A percentile compares a stretch with the other conserved stretches of the same genome.
Conservation (phyloP, 495 filamentous ascomycete genomes). For the Parathielavia hyrcaniae region DNA sequence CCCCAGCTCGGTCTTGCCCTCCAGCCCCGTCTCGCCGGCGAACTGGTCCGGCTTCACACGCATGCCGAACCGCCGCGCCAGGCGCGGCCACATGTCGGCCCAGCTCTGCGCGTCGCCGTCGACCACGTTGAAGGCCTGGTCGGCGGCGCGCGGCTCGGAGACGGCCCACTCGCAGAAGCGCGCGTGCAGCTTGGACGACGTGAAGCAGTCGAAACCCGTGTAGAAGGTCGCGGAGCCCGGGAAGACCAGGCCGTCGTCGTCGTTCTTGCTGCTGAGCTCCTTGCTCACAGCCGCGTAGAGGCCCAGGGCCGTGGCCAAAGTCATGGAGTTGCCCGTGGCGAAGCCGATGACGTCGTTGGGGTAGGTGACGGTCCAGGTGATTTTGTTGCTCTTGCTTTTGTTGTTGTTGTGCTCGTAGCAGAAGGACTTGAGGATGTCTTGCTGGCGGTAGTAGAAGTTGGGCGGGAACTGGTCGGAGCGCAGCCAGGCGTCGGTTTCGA, state of each 20-base stretch:
- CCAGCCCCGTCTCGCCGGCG: conserved; percentile 15
- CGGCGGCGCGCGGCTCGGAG: conserved; percentile 36
- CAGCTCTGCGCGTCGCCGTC: conserved; percentile 52
- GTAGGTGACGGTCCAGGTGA: conserved; percentile 46
- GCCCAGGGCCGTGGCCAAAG: conserved; percentile 44
- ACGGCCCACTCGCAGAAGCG: conserved; percentile 51
- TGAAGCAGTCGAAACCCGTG: conserved; percentile 48
- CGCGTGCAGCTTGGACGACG: conserved; percentile 45
- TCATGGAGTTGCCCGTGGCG: conserved; percentile 52
- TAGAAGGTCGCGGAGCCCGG: conserved; percentile 47
- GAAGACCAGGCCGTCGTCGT: conserved; percentile 35
- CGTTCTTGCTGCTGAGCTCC: conserved; percentile 34
- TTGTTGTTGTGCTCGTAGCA: conserved; percentile 22
- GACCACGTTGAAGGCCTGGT: conserved; percentile 52
- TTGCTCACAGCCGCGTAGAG: conserved; percentile 48
- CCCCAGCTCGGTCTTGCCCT: conserved; percentile 23
- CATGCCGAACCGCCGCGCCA: conserved; percentile 43
- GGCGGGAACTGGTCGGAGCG: conserved; percentile 30
- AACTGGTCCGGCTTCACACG: conserved; percentile 46
- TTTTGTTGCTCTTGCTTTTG: conserved; percentile 19
- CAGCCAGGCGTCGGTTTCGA: conserved; percentile 39
- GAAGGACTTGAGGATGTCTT: conserved; percentile 37
- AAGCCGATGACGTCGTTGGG: conserved; percentile 50
- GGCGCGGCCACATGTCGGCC: conserved; percentile 52
- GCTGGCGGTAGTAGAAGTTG: conserved; percentile 47